Percentiles rank a stretch among this genome's conserved stretches.
These are phyloP conservation scores for Rhodosporidiobolus odoratus DNA, from an alignment of 768 basidiomycete genomes.

Conservation along the genomic window DNA sequence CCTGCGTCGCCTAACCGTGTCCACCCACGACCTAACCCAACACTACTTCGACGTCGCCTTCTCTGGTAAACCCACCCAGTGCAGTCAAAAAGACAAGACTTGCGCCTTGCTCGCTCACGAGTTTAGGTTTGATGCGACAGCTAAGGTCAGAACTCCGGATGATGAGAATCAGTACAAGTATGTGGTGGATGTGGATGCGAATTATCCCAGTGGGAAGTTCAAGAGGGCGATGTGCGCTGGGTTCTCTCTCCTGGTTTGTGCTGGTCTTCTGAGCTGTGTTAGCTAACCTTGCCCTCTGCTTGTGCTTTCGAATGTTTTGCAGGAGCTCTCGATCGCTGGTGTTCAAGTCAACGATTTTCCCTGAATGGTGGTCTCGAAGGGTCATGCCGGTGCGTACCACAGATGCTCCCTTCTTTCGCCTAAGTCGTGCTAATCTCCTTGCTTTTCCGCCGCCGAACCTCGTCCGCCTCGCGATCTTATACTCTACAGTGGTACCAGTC, in stretches of 20 bases:
- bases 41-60: slow-evolving; percentile 40
- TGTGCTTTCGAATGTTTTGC: not conserved
- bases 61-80: slow-evolving; percentile 37
- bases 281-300: not conserved
- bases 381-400: slow-evolving; percentile 36
- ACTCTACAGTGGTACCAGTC: slow-evolving; percentile 23
- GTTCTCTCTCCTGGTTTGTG: not conserved
- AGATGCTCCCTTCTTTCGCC: no score
- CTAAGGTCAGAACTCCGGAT: not conserved
- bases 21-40: slow-evolving; percentile 8
- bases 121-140: slow-evolving; percentile 19
- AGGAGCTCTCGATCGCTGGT: slow-evolving; percentile 29
- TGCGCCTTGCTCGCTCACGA: slow-evolving; percentile 27
- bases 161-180: slow-evolving; percentile 47
- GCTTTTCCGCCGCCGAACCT: not conserved
- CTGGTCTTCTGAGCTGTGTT: not conserved
- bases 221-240: slow-evolving; percentile 22
- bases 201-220: slow-evolving; percentile 27
- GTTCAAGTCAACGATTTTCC: slow-evolving; percentile 40
- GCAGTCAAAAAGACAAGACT: slow-evolving; percentile 34
- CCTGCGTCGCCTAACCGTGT: not conserved
- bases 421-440: not conserved
- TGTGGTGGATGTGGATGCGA: slow-evolving; percentile 49
- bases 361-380: slow-evolving; percentile 38
- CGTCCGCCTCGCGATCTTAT: not conserved